phyloP scores from a whole-genome alignment of 2,329 filamentous ascomycete genomes.

The Cordyceps militaris region DNA sequence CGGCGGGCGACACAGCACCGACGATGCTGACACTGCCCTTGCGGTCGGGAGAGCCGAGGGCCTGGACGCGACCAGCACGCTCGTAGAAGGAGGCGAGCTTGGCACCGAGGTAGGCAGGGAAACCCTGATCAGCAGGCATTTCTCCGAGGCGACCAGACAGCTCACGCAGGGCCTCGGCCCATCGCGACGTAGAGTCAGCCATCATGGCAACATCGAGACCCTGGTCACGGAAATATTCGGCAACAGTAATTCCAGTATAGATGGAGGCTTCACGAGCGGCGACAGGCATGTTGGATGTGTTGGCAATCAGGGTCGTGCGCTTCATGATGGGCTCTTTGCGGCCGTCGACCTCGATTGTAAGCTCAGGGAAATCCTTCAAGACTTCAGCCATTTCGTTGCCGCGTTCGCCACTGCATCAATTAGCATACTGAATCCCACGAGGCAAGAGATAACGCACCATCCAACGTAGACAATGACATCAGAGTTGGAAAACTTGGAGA shows the following conservation, averaged over 20 bases:
- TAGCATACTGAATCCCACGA: constrained; percentile 15
- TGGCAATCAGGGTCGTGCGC: constrained; percentile 95
- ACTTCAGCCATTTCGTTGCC: constrained; percentile 99
- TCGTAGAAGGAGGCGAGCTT: constrained; percentile 99
- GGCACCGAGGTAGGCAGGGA: constrained; percentile 92
- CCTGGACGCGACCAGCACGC: constrained; percentile 80
- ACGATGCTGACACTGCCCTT: constrained; percentile 94
- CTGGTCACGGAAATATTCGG: constrained; percentile 95
- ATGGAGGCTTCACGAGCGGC: constrained; percentile 97
- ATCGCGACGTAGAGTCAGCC: constrained; percentile 96
- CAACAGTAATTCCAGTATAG: constrained; percentile 91
- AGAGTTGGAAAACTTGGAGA: constrained; percentile 99
- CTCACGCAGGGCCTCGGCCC: constrained; percentile 98
- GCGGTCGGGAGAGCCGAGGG: constrained; percentile 82
- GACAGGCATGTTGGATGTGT: constrained; percentile 99
- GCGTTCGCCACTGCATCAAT: constrained; percentile 58
- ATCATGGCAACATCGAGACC: constrained; percentile 99
- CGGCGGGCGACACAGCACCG: constrained; percentile 91
- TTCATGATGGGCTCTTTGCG: constrained; percentile 99
- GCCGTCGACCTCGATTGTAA: constrained; percentile 88
- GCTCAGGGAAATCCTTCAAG: constrained; percentile 98
- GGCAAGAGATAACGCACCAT: constrained; percentile 33
- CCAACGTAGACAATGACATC: constrained; percentile 98
- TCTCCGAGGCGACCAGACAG: constrained; percentile 97
- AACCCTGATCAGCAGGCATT: constrained; percentile 99